phyloP scores from a whole-genome alignment of 805 yeast genomes.

The Kluyveromyces lactis region DNA sequence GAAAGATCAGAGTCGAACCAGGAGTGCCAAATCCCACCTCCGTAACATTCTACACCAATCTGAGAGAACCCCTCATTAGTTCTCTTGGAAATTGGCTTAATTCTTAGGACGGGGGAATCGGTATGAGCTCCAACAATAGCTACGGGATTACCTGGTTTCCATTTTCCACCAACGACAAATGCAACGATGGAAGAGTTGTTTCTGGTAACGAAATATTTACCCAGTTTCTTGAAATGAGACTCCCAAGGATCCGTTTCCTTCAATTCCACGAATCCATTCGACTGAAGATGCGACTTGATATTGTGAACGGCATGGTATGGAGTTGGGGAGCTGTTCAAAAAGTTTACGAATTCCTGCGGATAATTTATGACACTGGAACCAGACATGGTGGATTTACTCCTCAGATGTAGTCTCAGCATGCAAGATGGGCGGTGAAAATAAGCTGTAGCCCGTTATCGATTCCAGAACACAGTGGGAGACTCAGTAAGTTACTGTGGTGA shows the following conservation, averaged over 20 bases:
- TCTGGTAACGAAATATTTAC: slow-evolving; percentile 79
- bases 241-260: slow-evolving; percentile 69
- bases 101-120: slow-evolving; percentile 82
- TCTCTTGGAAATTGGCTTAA: slow-evolving; percentile 78
- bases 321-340: slow-evolving; percentile 80
- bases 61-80: slow-evolving; percentile 70
- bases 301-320: slow-evolving; percentile 87
- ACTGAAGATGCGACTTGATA: slow-evolving; percentile 44
- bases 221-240: slow-evolving; percentile 41
- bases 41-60: slow-evolving; percentile 89
- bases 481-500: too few species aligned
- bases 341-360: slow-evolving; percentile 55
- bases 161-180: slow-evolving; percentile 67
- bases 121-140: slow-evolving; percentile 95
- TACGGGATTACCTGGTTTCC: slow-evolving; percentile 71
- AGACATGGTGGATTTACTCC: slow-evolving; percentile 18
- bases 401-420: slow-evolving; percentile 23
- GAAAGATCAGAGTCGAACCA: slow-evolving; percentile 95
- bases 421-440: too few species aligned
- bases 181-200: slow-evolving; percentile 86
- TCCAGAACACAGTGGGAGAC: too few species aligned
- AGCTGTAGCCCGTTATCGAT: too few species aligned
- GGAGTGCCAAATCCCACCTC: slow-evolving; percentile 94
- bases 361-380: slow-evolving; percentile 11
- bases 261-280: slow-evolving; percentile 66